Base-by-base conservation (phyloP, 257 asterid genomes). In the Solanum ossicruentum region DNA sequence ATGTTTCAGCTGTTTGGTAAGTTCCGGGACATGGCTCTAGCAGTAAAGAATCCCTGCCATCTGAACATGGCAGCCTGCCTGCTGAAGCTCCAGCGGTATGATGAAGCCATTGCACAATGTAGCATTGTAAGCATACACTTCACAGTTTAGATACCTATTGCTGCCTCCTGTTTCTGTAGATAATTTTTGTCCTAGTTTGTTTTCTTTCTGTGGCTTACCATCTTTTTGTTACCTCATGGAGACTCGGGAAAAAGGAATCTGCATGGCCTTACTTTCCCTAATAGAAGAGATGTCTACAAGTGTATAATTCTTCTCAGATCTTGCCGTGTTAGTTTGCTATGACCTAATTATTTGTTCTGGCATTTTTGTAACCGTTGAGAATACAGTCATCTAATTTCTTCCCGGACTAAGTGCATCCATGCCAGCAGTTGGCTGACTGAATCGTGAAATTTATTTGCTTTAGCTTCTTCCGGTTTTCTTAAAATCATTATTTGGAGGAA, bases 1-100 rank as follows among this genome's bases (percentile, higher is more conserved):
- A 95, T 95, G 99, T 95, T 97, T 91, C 99, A 97, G 87, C 87
- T 97, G 89, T 95, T 92, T 82, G 98, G 99, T 72, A 97, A 97
- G 90, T 97, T 91, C 73, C 93, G 97, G 54, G 99, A 95, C 87
- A 95, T 94, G 98, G 98, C 99, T 86, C 89, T 95, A 93, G 98
- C 98, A 58, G 99, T 95, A 23, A 94, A 96, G 89, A 95, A 97
- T 86, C 99, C 99, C 72, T 97, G 97, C 89, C 99, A 97, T 87
- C 97, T 97, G 60, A 97, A 97, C 93, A 90, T 90, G 90, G 98
- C 98, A 49, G 98, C 98, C 51, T 97, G 98, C 86, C 83, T 94
- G 90, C 92, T 97, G 87, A 97, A 90, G 95, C 97, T 93, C 89
- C 92, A 94, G 89, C 95, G 97, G 85, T 94, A 89, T 49, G 94